Evolutionary conservation across 2,329 filamentous ascomycete genomes (phyloP).

Genomic region (Trichoderma guizhouense): DNA sequence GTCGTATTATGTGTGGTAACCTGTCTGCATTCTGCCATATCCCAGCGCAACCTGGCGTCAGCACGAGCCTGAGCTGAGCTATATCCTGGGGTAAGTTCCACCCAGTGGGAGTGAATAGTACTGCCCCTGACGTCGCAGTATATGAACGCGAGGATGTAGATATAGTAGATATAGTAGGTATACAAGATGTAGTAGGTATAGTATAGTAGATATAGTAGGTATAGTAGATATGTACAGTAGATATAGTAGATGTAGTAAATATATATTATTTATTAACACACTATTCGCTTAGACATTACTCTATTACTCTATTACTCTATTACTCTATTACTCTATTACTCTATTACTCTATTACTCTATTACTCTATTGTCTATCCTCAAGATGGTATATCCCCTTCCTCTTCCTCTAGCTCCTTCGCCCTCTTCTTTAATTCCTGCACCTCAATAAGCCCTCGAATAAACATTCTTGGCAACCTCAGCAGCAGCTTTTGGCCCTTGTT

Average conservation of each 20-base stretch:
- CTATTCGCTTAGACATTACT: background rate
- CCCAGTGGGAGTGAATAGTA: too few relatives aligned
- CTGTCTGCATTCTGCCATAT: too few relatives aligned
- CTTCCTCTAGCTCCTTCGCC: background rate
- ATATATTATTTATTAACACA: too few relatives aligned
- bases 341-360: background rate
- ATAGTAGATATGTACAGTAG: too few relatives aligned
- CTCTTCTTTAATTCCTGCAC: background rate
- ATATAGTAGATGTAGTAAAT: too few relatives aligned
- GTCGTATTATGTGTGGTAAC: too few relatives aligned
- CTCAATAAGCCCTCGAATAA: slow-evolving; percentile 12
- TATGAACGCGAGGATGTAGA: background rate
- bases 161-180: background rate
- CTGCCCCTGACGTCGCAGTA: too few relatives aligned
- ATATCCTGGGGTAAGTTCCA: too few relatives aligned
- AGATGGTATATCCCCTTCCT: background rate
- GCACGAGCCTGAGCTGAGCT: too few relatives aligned
- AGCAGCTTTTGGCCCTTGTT: background rate
- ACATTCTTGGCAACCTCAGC: background rate
- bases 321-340: background rate
- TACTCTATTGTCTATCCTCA: too few relatives aligned
- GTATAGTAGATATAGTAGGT: background rate
- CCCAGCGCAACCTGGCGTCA: too few relatives aligned
- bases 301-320: background rate
- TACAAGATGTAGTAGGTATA: too few relatives aligned